Evolutionary conservation across 805 yeast genomes (phyloP), one percentile per base, ranked within the genome.

Genomic region (Hanseniaspora occidentalis): DNA sequence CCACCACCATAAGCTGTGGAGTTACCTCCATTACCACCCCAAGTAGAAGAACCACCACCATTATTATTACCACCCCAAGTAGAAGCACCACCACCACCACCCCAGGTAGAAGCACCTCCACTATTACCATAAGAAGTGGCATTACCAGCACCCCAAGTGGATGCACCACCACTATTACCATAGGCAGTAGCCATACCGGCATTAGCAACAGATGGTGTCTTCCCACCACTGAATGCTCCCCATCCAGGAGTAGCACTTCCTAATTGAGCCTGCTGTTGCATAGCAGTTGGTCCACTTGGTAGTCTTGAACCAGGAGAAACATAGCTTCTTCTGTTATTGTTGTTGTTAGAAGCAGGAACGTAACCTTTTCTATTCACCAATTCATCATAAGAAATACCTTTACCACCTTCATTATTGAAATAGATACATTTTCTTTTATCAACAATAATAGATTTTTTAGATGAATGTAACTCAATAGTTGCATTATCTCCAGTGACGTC

Each of bases 401-500:
- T 77, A 36, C 85, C 85, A 39, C 73, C 65, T 42, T 75, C 64
- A 46, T 58, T 77, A 37, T 81, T 73, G 41, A 71, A 73, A 52
- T 85, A 89, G 47, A 84, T 72, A 52, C 92, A 69, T 54, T 79
- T 84, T 25, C 73, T 70, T 54, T 88, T 88, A 51, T 77, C 79
- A 25, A 92, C 83, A 43, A 89, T 84, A 45, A 88, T 77, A 44
- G 82, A 83, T 58, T 89, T 92, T 55, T 79, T 79, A 49, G 88
- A 88, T 21, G 96, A 84, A 60, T 92, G 97, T 47, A 92, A 70
- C 63, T 92, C 98, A 35, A 92, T 84, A 45, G 96, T 74, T 1
- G 96, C 97, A 49, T 72, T 74, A 11, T 81, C 81, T 46, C 94
- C 98, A 51, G 85, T 92, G 8, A 95, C 85, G 56, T 92, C 97